Percentiles rank a stretch among this genome's conserved stretches.
These are phyloP conservation scores for Sugiyamaella lignohabitans DNA, from an alignment of 805 yeast genomes.

Conservation along the genomic window DNA sequence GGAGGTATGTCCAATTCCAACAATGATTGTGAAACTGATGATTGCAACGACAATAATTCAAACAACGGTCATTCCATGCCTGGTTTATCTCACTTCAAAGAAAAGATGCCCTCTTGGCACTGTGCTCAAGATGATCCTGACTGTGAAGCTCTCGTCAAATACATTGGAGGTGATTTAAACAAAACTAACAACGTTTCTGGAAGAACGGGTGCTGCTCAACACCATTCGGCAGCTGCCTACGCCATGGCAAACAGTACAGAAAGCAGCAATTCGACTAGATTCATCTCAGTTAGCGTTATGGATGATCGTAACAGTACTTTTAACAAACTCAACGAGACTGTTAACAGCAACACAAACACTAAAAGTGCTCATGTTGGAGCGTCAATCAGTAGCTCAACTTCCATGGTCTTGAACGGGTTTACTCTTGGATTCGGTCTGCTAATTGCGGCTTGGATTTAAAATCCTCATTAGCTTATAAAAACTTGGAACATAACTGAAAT, in stretches of 20 bases:
- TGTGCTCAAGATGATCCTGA: not conserved
- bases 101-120: not conserved
- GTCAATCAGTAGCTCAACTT: not conserved
- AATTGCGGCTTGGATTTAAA: too few species aligned
- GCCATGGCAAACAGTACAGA: not conserved
- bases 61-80: not conserved
- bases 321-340: not conserved
- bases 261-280: not conserved
- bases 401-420: not conserved
- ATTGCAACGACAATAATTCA: not conserved
- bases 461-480: too few species aligned
- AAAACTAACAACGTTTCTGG: not conserved
- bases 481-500: too few species aligned
- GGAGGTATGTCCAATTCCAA: too few species aligned
- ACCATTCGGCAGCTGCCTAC: not conserved
- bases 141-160: not conserved
- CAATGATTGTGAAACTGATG: not conserved
- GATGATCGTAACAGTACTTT: not conserved
- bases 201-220: not conserved
- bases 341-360: not conserved
- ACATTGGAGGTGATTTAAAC: not conserved
- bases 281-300: not conserved
- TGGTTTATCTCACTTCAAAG: not conserved
- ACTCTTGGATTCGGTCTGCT: not conserved
- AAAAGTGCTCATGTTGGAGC: not conserved